phyloP scores from a whole-genome alignment of 2,329 filamentous ascomycete species.

The Monascus ruber region DNA sequence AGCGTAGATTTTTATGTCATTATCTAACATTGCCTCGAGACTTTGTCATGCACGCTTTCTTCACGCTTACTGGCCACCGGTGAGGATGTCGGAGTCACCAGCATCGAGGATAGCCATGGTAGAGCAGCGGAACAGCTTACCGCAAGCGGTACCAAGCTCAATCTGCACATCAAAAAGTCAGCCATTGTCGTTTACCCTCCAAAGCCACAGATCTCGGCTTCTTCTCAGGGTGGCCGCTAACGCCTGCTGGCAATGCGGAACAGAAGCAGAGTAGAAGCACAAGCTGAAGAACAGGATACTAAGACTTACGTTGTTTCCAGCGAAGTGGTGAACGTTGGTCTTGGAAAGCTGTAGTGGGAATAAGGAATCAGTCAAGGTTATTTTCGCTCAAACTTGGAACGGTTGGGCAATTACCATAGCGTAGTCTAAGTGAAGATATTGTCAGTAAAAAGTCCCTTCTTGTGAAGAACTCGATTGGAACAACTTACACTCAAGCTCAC shows the following conservation, averaged over 20 bases:
- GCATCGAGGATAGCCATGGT: conserved; percentile 96
- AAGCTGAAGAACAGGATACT: background rate
- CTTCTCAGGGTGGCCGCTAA: conserved; percentile 68
- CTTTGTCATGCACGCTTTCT: background rate
- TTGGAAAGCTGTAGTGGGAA: conserved; percentile 36
- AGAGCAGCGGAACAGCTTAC: conserved; percentile 97
- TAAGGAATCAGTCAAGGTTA: background rate
- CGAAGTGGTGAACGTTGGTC: conserved; percentile 94
- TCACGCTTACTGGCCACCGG: conserved; percentile 20
- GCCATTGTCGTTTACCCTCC: conserved; percentile 29
- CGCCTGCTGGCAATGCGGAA: conserved; percentile 7
- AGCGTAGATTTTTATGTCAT: conserved; percentile 9
- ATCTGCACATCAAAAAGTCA: conserved; percentile 58
- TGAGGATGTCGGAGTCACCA: conserved; percentile 96
- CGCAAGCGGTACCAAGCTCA: conserved; percentile 94
- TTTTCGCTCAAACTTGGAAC: too few species aligned
- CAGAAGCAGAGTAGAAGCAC: conserved; percentile 3
- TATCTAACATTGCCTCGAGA: conserved; percentile 9
- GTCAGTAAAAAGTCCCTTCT: conserved; percentile 13
- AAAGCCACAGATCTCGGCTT: conserved; percentile 49
- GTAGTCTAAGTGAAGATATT: conserved; percentile 9
- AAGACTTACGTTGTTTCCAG: conserved; percentile 91
- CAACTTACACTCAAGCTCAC: conserved; percentile 65
- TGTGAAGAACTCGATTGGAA: conserved; percentile 7
- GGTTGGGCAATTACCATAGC: conserved; percentile 1